Evolutionary conservation across 805 yeast genomes (phyloP).

Genomic region (Candida loeiensis): DNA sequence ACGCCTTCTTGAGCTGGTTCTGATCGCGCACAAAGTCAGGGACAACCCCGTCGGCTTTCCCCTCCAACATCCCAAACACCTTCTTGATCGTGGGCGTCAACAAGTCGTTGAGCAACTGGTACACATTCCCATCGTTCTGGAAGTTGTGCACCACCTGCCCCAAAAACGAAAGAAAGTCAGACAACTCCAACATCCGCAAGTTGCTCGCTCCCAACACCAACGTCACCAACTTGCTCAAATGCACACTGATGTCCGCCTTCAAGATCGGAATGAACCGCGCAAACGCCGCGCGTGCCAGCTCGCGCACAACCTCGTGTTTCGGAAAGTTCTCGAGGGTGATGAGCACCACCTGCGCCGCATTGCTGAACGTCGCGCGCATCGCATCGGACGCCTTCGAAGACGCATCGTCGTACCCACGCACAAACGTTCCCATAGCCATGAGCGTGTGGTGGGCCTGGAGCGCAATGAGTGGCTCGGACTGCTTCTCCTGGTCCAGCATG

Average conservation of each 20-base stretch:
- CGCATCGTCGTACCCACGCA: conserved; percentile 69
- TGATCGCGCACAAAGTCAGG: conserved; percentile 69
- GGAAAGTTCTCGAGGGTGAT: conserved; percentile 78
- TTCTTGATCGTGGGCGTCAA: conserved; percentile 71
- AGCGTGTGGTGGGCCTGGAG: conserved; percentile 82
- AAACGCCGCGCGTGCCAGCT: conserved; percentile 81
- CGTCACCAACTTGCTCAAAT: conserved; percentile 68
- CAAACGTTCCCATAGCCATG: conserved; percentile 85
- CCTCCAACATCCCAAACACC: conserved; percentile 46
- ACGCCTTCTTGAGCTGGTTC: conserved; percentile 62
- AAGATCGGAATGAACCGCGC: conserved; percentile 81
- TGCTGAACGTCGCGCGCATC: conserved; percentile 45
- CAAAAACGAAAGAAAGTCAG: conserved; percentile 78
- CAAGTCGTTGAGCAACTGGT: conserved; percentile 68
- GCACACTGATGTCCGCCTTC: conserved; percentile 40
- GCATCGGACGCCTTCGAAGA: conserved; percentile 16
- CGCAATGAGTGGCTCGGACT: conserved; percentile 38
- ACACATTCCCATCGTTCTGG: conserved; percentile 61
- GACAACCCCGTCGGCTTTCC: conserved; percentile 24
- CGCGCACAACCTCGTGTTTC: conserved; percentile 67
- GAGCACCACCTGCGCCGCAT: conserved; percentile 76
- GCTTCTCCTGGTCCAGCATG: conserved; percentile 26
- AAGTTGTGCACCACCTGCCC: conserved; percentile 85
- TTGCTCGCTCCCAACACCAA: conserved; percentile 52
- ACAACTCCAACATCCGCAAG: conserved; percentile 60